phyloP scores from a whole-genome alignment of 2,329 filamentous ascomycete genomes.

The Diaporthe ampelina region DNA sequence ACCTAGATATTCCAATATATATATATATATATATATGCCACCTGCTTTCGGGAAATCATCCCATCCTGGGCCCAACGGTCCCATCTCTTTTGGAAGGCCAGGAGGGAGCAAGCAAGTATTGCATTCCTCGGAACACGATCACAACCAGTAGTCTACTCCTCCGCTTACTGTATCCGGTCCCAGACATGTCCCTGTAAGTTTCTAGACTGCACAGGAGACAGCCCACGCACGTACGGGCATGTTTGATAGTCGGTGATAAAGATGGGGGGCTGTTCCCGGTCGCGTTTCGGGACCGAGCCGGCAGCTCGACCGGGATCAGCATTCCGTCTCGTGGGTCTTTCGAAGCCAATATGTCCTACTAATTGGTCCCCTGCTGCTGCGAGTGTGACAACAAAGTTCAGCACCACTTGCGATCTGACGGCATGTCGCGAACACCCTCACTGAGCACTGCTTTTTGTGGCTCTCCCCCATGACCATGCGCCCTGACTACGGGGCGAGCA shows the following conservation, averaged over 20 bases:
- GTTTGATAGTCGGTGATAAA: slow-evolving; percentile 17
- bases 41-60: neutral
- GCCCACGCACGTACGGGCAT: too few species aligned
- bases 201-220: too few species aligned
- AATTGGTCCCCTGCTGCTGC: slow-evolving; percentile 9
- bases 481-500: neutral
- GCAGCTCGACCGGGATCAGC: slow-evolving; percentile 6
- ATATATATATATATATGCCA: neutral
- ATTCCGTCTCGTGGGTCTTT: neutral
- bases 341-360: neutral
- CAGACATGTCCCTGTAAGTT: too few species aligned
- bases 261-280: slow-evolving; percentile 18
- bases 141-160: too few species aligned
- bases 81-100: too few species aligned
- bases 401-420: neutral
- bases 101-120: too few species aligned
- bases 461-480: slow-evolving; percentile 3
- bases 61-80: too few species aligned
- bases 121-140: too few species aligned
- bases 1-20: too few species aligned
- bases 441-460: slow-evolving; percentile 17
- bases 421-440: neutral
- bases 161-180: too few species aligned
- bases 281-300: slow-evolving; percentile 33
- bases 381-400: slow-evolving; percentile 8